phyloP scores from a whole-genome alignment of 495 filamentous ascomycete genomes.

The Annulohypoxylon nitens region DNA sequence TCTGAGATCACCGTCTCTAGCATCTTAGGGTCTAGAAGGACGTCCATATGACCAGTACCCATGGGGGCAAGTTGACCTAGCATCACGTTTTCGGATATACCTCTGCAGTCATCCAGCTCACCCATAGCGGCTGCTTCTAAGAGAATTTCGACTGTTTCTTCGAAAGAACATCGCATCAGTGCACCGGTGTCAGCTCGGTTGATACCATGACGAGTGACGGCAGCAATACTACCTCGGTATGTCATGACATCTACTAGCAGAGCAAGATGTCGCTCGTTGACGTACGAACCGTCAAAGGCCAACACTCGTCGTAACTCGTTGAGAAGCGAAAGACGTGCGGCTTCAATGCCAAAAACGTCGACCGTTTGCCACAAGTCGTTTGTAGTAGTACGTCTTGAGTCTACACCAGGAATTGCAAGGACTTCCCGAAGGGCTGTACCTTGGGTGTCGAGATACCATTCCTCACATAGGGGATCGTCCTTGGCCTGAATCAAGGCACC shows the following conservation, averaged over 20 bases:
- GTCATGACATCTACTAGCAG: constrained; percentile 99
- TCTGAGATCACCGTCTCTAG: constrained; percentile 93
- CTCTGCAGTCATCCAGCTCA: constrained; percentile 96
- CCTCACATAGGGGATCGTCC: constrained; percentile 77
- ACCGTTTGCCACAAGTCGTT: constrained; percentile 96
- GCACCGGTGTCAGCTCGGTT: constrained; percentile 98
- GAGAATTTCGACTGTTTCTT: constrained; percentile 98
- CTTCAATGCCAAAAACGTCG: constrained; percentile 95
- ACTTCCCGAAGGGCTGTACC: constrained; percentile 88
- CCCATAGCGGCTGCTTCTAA: constrained; percentile 93
- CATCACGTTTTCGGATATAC: constrained; percentile 99
- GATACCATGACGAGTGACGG: constrained; percentile 97
- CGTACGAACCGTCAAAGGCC: constrained; percentile 97
- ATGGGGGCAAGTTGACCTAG: constrained; percentile 95
- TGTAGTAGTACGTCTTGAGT: constrained; percentile 88
- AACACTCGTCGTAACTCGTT: constrained; percentile 90
- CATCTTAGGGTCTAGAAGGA: constrained; percentile 93
- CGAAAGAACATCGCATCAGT: constrained; percentile 99
- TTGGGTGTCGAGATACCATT: constrained; percentile 95
- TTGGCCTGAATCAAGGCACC: constrained; percentile 78
- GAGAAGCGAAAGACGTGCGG: constrained; percentile 85
- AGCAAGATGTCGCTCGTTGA: constrained; percentile 97
- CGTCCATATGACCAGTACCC: constrained; percentile 94
- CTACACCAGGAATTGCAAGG: constrained; percentile 87
- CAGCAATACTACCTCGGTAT: constrained; percentile 89